A percentile compares a stretch with the other conserved stretches of the same genome.
Conservation (phyloP, 768 basidiomycete genomes). For the Phylloporus sp. region DNA sequence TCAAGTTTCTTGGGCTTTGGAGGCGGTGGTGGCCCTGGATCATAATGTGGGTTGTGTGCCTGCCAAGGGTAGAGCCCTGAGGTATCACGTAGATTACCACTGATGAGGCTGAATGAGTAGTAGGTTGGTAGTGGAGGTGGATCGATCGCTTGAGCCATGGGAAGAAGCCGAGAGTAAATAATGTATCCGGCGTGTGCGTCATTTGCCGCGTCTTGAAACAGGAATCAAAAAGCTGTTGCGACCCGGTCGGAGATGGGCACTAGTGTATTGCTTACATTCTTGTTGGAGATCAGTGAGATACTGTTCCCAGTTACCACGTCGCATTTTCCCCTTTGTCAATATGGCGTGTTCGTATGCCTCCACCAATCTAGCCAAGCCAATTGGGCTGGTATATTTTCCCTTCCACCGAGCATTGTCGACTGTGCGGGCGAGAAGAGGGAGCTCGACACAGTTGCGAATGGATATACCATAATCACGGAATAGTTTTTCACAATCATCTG, state of each 20-base stretch:
- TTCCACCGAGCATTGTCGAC: conserved; percentile 72
- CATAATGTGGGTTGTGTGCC: conserved; percentile 60
- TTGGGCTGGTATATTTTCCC: conserved; percentile 53
- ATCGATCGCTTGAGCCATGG: conserved; percentile 38
- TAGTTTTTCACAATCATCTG: conserved; percentile 68
- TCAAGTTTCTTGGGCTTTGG: conserved; percentile 31
- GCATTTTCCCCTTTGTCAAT: conserved; percentile 55
- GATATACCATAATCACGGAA: conserved; percentile 41
- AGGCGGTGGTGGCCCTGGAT: conserved; percentile 64
- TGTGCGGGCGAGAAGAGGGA: conserved; percentile 62
- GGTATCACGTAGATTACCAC: conserved; percentile 43
- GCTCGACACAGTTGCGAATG: conserved; percentile 56
- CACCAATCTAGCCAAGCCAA: conserved; percentile 64
- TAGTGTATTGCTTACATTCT: conserved; percentile 45
- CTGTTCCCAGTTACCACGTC: conserved; percentile 67
- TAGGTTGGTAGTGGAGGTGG: conserved; percentile 33
- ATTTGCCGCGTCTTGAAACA: conserved; percentile 56
- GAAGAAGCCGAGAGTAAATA: conserved; percentile 44
- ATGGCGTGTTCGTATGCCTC: conserved; percentile 51
- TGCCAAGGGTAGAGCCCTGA: conserved; percentile 39
- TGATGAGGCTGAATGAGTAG: conserved; percentile 54
- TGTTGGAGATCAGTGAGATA: conserved; percentile 42
- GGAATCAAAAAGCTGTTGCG: conserved; percentile 6
- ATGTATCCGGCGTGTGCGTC: conserved; percentile 63
- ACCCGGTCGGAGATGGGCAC: background rate